These are phyloP conservation scores for Chaetomium sp. DNA, from an alignment of 2,329 filamentous ascomycete species.

Conservation along the genomic window DNA sequence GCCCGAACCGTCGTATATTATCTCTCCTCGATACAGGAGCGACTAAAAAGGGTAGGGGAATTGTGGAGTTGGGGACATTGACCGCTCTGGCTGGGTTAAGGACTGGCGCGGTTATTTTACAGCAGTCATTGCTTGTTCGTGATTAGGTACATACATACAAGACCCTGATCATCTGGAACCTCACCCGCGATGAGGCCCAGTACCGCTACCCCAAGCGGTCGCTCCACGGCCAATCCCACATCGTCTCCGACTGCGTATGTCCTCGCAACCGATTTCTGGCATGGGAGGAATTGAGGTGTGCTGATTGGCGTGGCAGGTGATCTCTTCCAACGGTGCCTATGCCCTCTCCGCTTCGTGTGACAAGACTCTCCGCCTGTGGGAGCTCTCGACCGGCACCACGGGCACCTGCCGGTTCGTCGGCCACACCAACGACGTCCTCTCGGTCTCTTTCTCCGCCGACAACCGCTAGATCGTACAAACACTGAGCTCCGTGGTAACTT, in stretches of 20 bases:
- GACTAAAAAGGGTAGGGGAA: no score
- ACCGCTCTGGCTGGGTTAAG: no score
- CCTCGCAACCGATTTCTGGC: slow-evolving; percentile 27
- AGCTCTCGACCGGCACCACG: slow-evolving; percentile 96
- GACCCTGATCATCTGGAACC: slow-evolving; percentile 99
- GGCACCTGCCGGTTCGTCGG: slow-evolving; percentile 97
- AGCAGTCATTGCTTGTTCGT: neutral
- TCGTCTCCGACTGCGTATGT: slow-evolving; percentile 99
- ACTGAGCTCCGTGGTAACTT: neutral
- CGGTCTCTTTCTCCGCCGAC: slow-evolving; percentile 99
- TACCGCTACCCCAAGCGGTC: slow-evolving; percentile 99
- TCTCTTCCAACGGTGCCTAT: slow-evolving; percentile 99
- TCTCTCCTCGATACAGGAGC: no score
- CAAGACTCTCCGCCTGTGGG: slow-evolving; percentile 99
- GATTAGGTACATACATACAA: no score
- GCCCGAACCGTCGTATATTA: no score
- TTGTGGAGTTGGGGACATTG: no score
- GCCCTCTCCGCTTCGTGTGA: slow-evolving; percentile 99
- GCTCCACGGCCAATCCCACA: slow-evolving; percentile 98
- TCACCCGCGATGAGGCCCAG: slow-evolving; percentile 95
- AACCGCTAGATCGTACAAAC: slow-evolving; percentile 84
- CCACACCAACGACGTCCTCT: slow-evolving; percentile 99
- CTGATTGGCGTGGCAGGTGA: slow-evolving; percentile 68
- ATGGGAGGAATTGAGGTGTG: slow-evolving; percentile 33
- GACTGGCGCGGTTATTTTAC: neutral